Base-by-base conservation (phyloP, 192 early-diverging fungal species). In the Backusella westeae region DNA sequence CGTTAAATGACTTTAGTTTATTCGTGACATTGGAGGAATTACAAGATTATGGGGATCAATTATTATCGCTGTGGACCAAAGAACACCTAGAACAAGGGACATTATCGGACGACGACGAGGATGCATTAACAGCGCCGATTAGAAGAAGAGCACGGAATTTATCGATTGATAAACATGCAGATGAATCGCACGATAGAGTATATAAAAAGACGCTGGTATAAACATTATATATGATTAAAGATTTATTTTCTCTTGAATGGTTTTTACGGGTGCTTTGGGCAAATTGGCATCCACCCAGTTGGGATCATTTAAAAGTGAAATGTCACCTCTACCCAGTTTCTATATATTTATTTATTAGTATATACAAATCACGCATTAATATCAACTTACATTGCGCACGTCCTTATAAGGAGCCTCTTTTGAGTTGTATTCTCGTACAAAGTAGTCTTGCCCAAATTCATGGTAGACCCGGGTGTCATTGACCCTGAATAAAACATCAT, bases 391-490 rank as follows among this genome's bases (percentile, higher is more conserved):
- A 34, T 81, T 72, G 53, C 79, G 82, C 34, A 91, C 85, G 19
- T 87, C 86, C 10, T 85, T 77, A 68, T 92, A 95, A 23, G 84
- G 81, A n/a, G 73, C 79, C 79, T 96, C 94, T 66, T 90, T 83
- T 6, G 85, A 84, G 34, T 90, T 87, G 72, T 89, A 93, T 87
- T 97, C 95, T 32, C 93, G 85, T 44, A 92, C 41, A 10, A 97
- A 26, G 59, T 78, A 70, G 2, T 82, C 39, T 41, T 87, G 86
- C 3, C 90, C 93, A 82, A 98, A 98, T 65, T 90, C 89, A 83
- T 98, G 95, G 83, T 96, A 96, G 14, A 96, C 38, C 21, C 98
- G 85, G 0, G 96, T 96, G 71, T 99, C 98, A 72, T 91, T 91
- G n/a, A 96, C 86, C 21, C 95, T 86, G 77, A 97, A 96, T 52